Evolutionary conservation across 1,284 basidiomycete genomes (phyloP), one percentile per base, ranked within the genome.

Genomic region (Malassezia brasiliensis): DNA sequence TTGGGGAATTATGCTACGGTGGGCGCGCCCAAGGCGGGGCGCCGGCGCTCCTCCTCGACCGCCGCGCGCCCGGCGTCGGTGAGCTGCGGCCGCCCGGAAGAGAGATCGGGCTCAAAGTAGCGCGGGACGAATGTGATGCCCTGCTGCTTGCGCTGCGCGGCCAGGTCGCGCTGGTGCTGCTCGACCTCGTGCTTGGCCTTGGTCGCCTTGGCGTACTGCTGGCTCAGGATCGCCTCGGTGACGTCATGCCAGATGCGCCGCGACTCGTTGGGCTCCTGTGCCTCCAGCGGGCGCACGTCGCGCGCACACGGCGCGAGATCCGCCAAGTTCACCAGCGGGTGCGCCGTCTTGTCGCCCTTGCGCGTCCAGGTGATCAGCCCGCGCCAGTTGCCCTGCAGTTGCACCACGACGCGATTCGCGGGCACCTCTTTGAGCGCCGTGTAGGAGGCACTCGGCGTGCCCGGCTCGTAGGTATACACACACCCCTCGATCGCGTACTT

Each of bases 381-480:
- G 63, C 84, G 81, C 93, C 93, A 98, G 54, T 83, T 83, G 1
- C 93, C 93, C 53, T 93, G 88, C 54, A 96, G 81, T 34, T 83
- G 80, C 2, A 87, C 90, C 8, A 90, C 82, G 39, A 90, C 77
- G 55, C 83, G 81, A 38, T 85, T 83, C 40, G 79, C 76, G 1
- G 91, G 91, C 15, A 98, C 89, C 64, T 94, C 86, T 77, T 89
- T 96, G 63, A 88, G 81, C 75, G 84, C 87, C 19, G 83, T 87
- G 86, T 87, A 94, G 15, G 61, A 59, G 39, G 76, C 74, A 59
- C 84, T 83, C 59, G 83, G 80, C 87, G 69, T 54, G 39, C 47
- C 47, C 12, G 56, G 59, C 31, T 74, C 79, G 61, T 87, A 88
- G 12, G 83, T 82, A 77, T 93, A 90, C 51, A 98, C 84, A 41